A percentile compares a stretch with the other conserved stretches of the same genome.
These are phyloP conservation scores for Diaporthe citriasiana DNA, from an alignment of 2,329 filamentous ascomycete species.

Conservation along the genomic window DNA sequence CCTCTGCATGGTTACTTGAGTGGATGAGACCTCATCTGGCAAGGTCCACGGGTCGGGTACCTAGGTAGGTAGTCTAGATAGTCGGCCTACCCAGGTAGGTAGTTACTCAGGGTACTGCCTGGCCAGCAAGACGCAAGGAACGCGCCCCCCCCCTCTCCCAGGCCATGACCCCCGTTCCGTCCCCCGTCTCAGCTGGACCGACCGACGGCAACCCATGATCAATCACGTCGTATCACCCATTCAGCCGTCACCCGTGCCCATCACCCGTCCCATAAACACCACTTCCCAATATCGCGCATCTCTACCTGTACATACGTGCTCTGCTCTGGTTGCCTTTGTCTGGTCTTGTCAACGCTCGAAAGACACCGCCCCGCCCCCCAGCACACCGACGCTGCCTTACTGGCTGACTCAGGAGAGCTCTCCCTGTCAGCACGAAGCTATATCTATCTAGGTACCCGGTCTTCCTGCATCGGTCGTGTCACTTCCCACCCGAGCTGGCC, in stretches of 20 bases:
- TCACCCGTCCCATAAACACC: constrained; percentile 3
- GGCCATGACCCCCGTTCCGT: constrained; percentile 20
- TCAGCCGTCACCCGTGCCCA: constrained; percentile 22
- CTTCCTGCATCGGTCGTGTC: constrained; percentile 35
- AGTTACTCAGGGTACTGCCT: background rate
- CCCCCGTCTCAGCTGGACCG: constrained; percentile 28
- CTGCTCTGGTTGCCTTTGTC: constrained; percentile 8
- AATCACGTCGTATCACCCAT: constrained; percentile 34
- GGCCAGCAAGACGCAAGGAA: constrained; percentile 3
- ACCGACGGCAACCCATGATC: constrained; percentile 29
- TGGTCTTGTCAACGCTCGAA: constrained; percentile 4
- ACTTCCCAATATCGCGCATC: constrained; percentile 19
- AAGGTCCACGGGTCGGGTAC: constrained; percentile 19
- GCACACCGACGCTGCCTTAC: background rate
- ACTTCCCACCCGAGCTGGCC: constrained; percentile 36
- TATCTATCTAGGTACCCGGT: constrained; percentile 23
- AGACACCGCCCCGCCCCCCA: constrained; percentile 9
- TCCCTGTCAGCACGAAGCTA: constrained; percentile 35
- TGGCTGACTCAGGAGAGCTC: constrained; percentile 42
- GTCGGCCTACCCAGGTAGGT: background rate
- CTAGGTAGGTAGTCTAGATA: background rate
- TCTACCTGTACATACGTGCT: constrained; percentile 21
- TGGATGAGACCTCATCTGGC: constrained; percentile 27
- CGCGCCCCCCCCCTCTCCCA: background rate
- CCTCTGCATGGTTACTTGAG: constrained; percentile 13